phyloP scores from a whole-genome alignment of 805 yeast species.

The Blastobotrys peoriensis region DNA sequence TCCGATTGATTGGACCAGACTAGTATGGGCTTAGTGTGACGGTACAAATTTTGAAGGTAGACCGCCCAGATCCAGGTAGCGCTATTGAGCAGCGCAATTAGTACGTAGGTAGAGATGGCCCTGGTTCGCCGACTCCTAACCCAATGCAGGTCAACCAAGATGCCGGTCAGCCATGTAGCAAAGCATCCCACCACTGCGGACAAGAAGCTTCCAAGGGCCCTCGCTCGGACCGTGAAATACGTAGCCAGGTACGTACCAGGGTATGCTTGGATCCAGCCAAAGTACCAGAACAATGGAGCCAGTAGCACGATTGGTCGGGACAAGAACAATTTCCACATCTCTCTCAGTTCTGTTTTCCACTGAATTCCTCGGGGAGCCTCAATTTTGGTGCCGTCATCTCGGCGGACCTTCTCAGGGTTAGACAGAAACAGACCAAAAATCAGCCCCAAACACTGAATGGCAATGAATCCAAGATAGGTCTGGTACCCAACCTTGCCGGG shows the following conservation, averaged over 20 bases:
- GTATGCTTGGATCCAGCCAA: background rate
- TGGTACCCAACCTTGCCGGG: conserved; percentile 14
- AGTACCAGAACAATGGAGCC: background rate
- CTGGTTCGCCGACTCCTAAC: background rate
- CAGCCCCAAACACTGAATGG: conserved; percentile 19
- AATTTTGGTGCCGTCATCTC: conserved; percentile 26
- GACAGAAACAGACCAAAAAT: conserved; percentile 18
- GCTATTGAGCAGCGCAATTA: background rate
- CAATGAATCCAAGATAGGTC: conserved; percentile 15
- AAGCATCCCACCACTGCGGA: background rate
- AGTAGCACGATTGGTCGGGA: background rate
- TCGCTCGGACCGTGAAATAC: background rate
- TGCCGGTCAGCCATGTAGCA: background rate
- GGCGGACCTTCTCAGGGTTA: conserved; percentile 22
- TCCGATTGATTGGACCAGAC: background rate
- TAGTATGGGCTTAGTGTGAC: background rate
- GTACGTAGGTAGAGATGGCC: background rate
- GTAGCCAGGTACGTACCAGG: background rate
- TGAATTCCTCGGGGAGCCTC: conserved; percentile 1
- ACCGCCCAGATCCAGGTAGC: background rate
- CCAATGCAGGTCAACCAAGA: background rate
- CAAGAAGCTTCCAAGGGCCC: background rate
- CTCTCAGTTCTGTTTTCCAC: background rate
- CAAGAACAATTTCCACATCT: background rate
- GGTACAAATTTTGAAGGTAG: background rate